Evolutionary conservation across 768 basidiomycete genomes (phyloP), one percentile per base, ranked within the genome.

Genomic region (Boletus rubropictus): DNA sequence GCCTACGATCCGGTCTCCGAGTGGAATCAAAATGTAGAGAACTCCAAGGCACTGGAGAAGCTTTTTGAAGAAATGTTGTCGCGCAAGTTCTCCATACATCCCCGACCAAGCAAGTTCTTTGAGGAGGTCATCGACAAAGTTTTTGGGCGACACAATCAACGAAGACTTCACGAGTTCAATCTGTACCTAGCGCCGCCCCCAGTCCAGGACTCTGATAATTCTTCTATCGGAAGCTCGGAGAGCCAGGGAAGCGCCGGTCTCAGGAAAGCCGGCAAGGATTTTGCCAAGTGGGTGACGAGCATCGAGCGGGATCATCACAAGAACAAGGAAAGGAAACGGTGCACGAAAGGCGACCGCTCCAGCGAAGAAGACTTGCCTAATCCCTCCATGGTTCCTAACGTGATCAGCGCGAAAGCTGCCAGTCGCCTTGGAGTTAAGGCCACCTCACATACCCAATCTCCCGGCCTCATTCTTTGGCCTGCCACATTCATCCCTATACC

Each of bases 401-500:
- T 44, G 39, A 45, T 69, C 39, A 70, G 58, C 31, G 53, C 63
- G 5, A 74, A 72, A 56, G 68, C 68, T 20, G 67, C 72, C 10
- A 60, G 55, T 22, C 66, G 63, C n/a, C 61, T 73, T 6, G 74
- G 73, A 9, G 64, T 68, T 45, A 50, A 55, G 8, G 31, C 55
- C 8, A n/a, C 43, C 27, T 12, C 44, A 6, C 58, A 68, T 0
- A 58, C 72, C 37, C 84, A 85, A 59, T 80, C 81, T 2, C 74
- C 81, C 6, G 86, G 86, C 1, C 63, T 88, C 7, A 58, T 87
- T 20, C 64, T 86, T 28, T 77, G 70, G 72, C 80, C 77, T 7
- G 66, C 72, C 21, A 78, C 75, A 6, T 84, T 82, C 60, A 69
- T 86, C 38, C 76, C 82, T 1, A 67, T 83, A 54, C 46, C 71